Evolutionary conservation across 164 flowering plant species (phyloP), one percentile per base, ranked within the genome.

Genomic region (Magnolia sinica): DNA sequence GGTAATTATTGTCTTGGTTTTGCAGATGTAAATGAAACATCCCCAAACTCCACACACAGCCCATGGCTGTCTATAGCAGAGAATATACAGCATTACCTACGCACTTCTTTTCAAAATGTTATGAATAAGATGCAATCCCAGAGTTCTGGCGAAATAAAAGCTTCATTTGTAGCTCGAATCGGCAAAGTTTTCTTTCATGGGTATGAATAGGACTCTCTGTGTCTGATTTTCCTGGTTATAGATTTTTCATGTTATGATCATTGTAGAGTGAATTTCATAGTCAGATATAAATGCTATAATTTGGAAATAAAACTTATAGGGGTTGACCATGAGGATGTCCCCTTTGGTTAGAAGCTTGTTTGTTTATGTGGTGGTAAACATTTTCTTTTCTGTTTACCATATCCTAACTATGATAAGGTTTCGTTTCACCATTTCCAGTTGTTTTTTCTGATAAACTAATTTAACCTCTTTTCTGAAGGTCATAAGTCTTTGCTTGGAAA

Each of bases 151-250:
- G 75, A 67, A 72, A 71, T 79, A 8, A 85, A 83, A 75, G 85
- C 86, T 75, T 68, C 74, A 4, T 67, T 87, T 77, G 85, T 83
- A 37, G 88, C 89, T 67, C 74, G 84, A 68, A 70, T 87, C 70
- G 88, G 91, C 11, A 87, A 82, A 76, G 37, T 84, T 50, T 76
- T 82, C 66, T 88, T 88, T 61, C 82, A 76, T 68, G 77, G 83
- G 91, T 85, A 77, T 73, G 73, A 68, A 18, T 31, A 37, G 45
- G 45, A 4, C 37, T 4, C 4, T 50, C 7, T 65, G 16, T 74
- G 61, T 23, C 20, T 20, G 20, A 27, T 31, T 69, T 31, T 58
- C 20, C 10, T 9, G 18, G 50, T 69, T 72, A 37, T 37, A 27
- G 20, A 27, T 31, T 69, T 31, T 58, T 37, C 10, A 4, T 16